phyloP scores from a whole-genome alignment of 2,329 filamentous ascomycete species.

The Apiospora saccharicola region DNA sequence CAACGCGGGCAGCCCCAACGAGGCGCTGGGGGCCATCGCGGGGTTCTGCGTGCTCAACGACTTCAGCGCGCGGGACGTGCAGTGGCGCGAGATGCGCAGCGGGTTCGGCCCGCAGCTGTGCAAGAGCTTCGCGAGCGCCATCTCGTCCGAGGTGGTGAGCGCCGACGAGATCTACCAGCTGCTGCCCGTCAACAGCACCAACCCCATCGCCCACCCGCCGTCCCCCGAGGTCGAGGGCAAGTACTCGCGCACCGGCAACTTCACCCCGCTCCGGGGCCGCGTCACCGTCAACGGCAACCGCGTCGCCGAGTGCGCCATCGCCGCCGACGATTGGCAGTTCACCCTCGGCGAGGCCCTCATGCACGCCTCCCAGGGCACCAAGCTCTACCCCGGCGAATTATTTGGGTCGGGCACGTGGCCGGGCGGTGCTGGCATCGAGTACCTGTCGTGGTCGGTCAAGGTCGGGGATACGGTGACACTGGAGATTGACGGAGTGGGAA shows the following conservation, averaged over 20 bases:
- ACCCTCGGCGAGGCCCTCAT: conserved; percentile 36
- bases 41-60: conserved; percentile 41
- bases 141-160: conserved; percentile 36
- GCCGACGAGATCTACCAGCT: conserved; percentile 35
- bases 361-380: conserved; percentile 35
- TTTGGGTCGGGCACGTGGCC: conserved; percentile 39
- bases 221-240: no score
- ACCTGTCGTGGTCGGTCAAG: conserved; percentile 34
- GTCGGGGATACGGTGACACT: conserved; percentile 36
- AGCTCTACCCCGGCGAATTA: conserved; percentile 38
- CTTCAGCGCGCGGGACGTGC: conserved; percentile 36
- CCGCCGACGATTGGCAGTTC: conserved; percentile 33
- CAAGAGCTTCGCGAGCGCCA: conserved; percentile 39
- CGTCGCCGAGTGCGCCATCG: conserved; percentile 32
- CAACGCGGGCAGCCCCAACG: conserved; percentile 34
- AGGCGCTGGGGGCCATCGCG: conserved; percentile 36
- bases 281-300: conserved; percentile 34
- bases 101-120: conserved; percentile 39
- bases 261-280: neutral
- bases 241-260: no score
- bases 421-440: conserved; percentile 37
- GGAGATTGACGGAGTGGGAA: conserved; percentile 39
- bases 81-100: conserved; percentile 38
- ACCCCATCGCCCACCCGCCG: neutral
- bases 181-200: conserved; percentile 7